Base-by-base conservation (phyloP, 768 basidiomycete species). In the Dioszegia hungarica region DNA sequence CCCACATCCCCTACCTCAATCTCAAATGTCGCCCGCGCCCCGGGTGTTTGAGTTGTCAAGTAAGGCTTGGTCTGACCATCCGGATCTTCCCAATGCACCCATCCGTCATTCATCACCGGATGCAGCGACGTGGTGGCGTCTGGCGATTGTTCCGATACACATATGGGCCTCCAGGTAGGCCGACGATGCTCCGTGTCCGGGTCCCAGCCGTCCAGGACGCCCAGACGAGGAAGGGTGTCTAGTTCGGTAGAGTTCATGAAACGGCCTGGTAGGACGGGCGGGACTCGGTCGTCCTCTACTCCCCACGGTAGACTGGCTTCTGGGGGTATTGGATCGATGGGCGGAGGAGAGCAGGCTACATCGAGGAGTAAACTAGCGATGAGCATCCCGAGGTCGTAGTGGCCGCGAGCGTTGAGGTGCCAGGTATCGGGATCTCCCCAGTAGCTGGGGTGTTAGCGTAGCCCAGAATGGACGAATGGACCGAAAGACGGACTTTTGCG, bases 361-460 rank as follows among this genome's bases (percentile, higher is more conserved):
- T 75, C 74, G 19, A 62, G 54, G 29, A 73, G 38, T 8, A 75
- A 53, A 19, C 66, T 64, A 3, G 65, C 66, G 12, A 68, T 58
- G 20, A 75, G 60, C 53, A 62, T 70, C 2, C 64, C 66, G 25
- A 75, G 57, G 52, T 75, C 74, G 2, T 63, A 61, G 49, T 75
- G 74, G 2, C 74, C 72, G 14, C 64, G 57, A 2, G 63, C 31
- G 45, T 75, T 73, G 61, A 75, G 47, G 44, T 75, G 74, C 17
- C 74, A 59, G 19, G 59, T 64, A 47, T 75, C 74, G 5, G 72
- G 68, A 38, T 72, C 61, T 24, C 67, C 61, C 74, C 74, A 75
- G 41, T 50, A 72, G 53, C 72, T 73, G 50, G 8, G 9, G 3
- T 14, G 27, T 27, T 28, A 27, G 15, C 11, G 11, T 6, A 25